A percentile compares a stretch with the other conserved stretches of the same genome.
Evolutionary conservation across 352 stramenopile species (phyloP).

Genomic region (Pythium dissimile): DNA sequence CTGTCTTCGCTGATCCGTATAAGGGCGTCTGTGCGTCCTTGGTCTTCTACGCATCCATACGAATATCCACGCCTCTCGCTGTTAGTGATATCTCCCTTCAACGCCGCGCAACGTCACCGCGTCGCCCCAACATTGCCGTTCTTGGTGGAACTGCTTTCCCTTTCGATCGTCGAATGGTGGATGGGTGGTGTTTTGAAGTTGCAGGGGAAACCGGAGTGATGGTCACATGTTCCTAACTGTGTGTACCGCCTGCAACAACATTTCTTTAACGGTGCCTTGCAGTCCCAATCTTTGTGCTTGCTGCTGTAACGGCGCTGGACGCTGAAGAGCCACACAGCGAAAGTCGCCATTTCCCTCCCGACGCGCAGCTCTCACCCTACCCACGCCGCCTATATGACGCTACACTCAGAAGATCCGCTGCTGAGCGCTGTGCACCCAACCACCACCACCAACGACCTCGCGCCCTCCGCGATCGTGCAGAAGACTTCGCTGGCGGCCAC

Average conservation of each 20-base stretch:
- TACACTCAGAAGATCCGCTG: conserved; percentile 4
- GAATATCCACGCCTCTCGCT: too few species aligned
- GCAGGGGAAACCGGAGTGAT: background rate
- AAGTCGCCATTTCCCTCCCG: background rate
- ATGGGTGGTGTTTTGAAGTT: conserved; percentile 4
- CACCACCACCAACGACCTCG: background rate
- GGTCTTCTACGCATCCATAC: too few species aligned
- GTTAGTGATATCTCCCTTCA: too few species aligned
- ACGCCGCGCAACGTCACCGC: background rate
- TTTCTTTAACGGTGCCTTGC: too few species aligned
- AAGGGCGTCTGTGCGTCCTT: too few species aligned
- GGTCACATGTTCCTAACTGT: background rate
- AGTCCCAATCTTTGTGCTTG: background rate
- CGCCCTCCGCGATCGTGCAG: background rate
- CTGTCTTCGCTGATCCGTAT: too few species aligned
- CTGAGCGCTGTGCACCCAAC: conserved; percentile 12
- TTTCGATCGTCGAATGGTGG: background rate
- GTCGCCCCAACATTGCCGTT: background rate
- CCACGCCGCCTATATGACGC: conserved; percentile 5
- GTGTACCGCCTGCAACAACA: background rate
- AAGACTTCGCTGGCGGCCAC: conserved; percentile 3
- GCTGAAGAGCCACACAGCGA: background rate
- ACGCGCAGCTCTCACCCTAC: background rate
- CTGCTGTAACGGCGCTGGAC: background rate
- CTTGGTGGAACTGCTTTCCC: background rate